Evolutionary conservation across 257 asterid species (phyloP), one percentile per base, ranked within the genome.

Genomic region (Gentiana dahurica): DNA sequence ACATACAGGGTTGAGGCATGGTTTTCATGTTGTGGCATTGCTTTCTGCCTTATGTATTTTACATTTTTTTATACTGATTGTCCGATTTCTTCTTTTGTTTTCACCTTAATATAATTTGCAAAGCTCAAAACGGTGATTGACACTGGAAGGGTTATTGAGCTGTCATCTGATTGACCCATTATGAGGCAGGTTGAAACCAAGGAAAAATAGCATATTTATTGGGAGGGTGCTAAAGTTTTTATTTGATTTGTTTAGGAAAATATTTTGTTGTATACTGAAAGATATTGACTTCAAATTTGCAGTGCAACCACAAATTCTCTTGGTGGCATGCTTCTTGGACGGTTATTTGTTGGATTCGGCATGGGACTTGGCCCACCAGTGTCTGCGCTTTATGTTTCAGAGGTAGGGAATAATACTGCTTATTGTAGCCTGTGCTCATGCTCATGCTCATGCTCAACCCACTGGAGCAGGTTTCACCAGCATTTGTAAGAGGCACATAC

Each of bases 331-430:
- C 97, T 90, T 73, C 77, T 86, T 49, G 97, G 97, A 52, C 82
- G 97, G 75, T 77, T 90, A 53, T 62, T 87, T 51, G 95, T 87
- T 47, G 97, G 97, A 65, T 68, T 74, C 36, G 97, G 97, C 63
- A 86, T 90, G 94, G 97, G 97, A 63, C 75, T 90, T 71, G 95
- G 97, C 53, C 97, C 97, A 61, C 83, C 97, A 44, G 95, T 90
- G 61, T 95, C 96, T 24, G 88, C 96, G 46, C 88, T 90, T 58
- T 90, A 90, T 71, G 91, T 90, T 46, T 72, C 97, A 34, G 97
- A 90, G 96, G 97, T 86, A 76, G 39, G 8, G 15, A 24, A 36
- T 24, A 34, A 53, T 57, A 1, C 47, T 55, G 36, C 50, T 43
- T 36, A 24, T 58, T 54, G 3, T 44, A 35, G 54, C 32, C 52